Base-by-base conservation (phyloP, 371 early-diverging fungal genomes). In the Rhizopus arrhizus region DNA sequence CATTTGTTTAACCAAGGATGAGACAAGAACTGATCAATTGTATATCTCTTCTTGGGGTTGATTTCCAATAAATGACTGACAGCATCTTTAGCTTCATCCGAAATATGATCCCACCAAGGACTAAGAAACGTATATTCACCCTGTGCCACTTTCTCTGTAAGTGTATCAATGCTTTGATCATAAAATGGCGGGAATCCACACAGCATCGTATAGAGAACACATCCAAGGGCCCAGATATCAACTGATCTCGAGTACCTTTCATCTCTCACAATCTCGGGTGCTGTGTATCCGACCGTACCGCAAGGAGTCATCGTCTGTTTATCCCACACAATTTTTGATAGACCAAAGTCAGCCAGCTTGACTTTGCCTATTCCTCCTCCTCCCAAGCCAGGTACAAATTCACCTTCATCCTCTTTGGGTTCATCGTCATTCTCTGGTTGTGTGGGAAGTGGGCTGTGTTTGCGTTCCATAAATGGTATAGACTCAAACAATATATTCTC, bases 171-270 rank as follows among this genome's bases (percentile, higher is more conserved):
- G 58, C 89, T 88, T 58, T 91, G 91, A 59, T 91, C 93, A 65
- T 91, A 92, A 68, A 95, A 95, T 8, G 96, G 95, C 50, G 94
- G 95, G 68, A 91, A 93, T 0, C 95, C 96, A 59, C 92, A 91
- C 11, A 95, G 78, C 68, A 95, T 70, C 2, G 93, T 92, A 62
- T 95, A 96, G 5, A 95, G 81, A 47, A 96, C 92, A 69, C 94
- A 95, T 38, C 96, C 96, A 47, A 95, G 82, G 13, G 95, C 92
- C 96, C 96, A 96, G 87, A 94, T 89, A 70, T 96, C 96, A 9
- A 95, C 95, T 13, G 88, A 83, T 71, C 89, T 91, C 50, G 88
- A 88, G 68, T 93, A 92, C 6, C 86, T 75, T 64, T 91, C 86
- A 67, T 91, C 91, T 43, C 84, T 83, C 43, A 95, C 86, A 38